phyloP scores from a whole-genome alignment of 345 rosid species.

The Brassica incana region DNA sequence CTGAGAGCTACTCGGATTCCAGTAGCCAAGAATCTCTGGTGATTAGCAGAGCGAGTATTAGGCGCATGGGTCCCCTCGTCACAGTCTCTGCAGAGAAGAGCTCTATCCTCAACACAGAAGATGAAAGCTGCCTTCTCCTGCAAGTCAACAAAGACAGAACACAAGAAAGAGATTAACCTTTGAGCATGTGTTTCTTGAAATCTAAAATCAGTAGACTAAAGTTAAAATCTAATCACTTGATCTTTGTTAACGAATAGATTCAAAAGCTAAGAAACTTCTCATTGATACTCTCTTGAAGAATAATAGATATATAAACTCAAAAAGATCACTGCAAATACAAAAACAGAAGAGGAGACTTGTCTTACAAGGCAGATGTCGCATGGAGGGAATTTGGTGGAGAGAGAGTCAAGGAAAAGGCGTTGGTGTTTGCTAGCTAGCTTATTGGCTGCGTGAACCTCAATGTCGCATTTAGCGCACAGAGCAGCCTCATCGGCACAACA shows the following conservation, averaged over 20 bases:
- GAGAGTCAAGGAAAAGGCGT: slow-evolving; percentile 79
- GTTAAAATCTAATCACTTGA: background rate
- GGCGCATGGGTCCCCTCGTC: slow-evolving; percentile 79
- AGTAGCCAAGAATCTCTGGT: slow-evolving; percentile 87
- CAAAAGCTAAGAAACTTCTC: background rate
- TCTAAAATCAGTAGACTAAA: background rate
- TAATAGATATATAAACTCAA: background rate
- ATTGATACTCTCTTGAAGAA: background rate
- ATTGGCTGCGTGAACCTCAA: slow-evolving; percentile 92
- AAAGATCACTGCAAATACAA: background rate
- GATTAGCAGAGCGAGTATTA: slow-evolving; percentile 81
- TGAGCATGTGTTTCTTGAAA: background rate
- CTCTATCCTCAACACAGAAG: slow-evolving; percentile 97
- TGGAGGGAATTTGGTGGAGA: slow-evolving; percentile 79
- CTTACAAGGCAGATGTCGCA: slow-evolving; percentile 92
- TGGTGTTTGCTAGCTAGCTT: slow-evolving; percentile 97
- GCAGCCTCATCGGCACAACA: slow-evolving; percentile 99
- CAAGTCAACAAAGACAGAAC: slow-evolving; percentile 28
- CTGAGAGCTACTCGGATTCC: slow-evolving; percentile 83
- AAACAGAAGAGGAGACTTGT: background rate
- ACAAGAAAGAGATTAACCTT: slow-evolving; percentile 9
- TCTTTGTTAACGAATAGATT: background rate
- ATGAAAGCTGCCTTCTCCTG: slow-evolving; percentile 97
- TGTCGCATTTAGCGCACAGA: slow-evolving; percentile 74
- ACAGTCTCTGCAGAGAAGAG: slow-evolving; percentile 87